phyloP scores from a whole-genome alignment of 129 eudicot genomes.

The Gnaphalium uliginosum region DNA sequence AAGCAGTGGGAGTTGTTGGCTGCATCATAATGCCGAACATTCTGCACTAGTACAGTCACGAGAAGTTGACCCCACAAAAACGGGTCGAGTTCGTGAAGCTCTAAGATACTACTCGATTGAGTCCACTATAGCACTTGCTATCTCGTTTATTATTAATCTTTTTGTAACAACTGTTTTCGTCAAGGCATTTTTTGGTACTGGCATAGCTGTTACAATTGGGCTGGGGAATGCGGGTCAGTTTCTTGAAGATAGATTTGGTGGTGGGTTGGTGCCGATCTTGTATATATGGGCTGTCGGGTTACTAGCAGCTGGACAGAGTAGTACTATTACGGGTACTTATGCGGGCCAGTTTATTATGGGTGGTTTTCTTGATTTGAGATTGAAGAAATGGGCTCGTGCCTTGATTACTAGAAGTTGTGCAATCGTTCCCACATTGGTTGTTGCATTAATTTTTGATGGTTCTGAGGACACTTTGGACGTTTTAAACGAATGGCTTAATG shows the following conservation, averaged over 20 bases:
- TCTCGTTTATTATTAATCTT: slow-evolving; percentile 79
- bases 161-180: slow-evolving; percentile 90
- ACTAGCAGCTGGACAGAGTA: slow-evolving; percentile 97
- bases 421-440: slow-evolving; percentile 76
- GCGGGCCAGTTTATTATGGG: slow-evolving; percentile 98
- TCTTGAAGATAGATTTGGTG: slow-evolving; percentile 82
- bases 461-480: slow-evolving; percentile 76
- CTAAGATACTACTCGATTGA: slow-evolving; percentile 85
- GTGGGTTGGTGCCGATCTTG: slow-evolving; percentile 78
- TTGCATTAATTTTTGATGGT: slow-evolving; percentile 75
- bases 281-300: slow-evolving; percentile 95
- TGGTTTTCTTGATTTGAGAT: slow-evolving; percentile 72
- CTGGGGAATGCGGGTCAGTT: slow-evolving; percentile 81
- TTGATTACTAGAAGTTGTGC: slow-evolving; percentile 92
- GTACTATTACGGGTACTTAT: slow-evolving; percentile 92
- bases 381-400: slow-evolving; percentile 90
- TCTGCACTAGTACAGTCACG: slow-evolving; percentile 95
- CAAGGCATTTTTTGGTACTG: slow-evolving; percentile 91
- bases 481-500: slow-evolving; percentile 92
- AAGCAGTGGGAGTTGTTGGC: slow-evolving; percentile 95
- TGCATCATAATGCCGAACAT: slow-evolving; percentile 95
- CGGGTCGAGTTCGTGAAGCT: slow-evolving; percentile 82
- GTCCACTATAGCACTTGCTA: slow-evolving; percentile 62
- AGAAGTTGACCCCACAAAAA: slow-evolving; percentile 67
- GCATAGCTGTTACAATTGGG: slow-evolving; percentile 66